These are phyloP conservation scores for Begonia fuchsioides DNA, from an alignment of 306 rosid species.

Conservation along the genomic window DNA sequence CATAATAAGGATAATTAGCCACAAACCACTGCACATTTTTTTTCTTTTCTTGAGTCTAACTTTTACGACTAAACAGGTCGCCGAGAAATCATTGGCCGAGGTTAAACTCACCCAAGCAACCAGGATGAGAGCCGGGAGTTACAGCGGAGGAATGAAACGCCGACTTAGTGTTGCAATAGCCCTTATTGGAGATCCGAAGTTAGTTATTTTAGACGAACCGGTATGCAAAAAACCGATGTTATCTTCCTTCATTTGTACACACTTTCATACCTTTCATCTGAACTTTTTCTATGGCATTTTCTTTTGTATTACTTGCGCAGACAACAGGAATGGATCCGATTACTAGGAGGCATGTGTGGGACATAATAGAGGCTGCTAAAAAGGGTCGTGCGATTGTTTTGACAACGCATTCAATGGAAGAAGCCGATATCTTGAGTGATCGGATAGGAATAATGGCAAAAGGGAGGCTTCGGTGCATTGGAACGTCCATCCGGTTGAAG, in stretches of 20 bases:
- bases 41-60: background rate
- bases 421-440: conserved; percentile 81
- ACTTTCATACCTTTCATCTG: background rate
- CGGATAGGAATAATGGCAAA: conserved; percentile 91
- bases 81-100: conserved; percentile 46
- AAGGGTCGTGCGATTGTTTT: conserved; percentile 70
- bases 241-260: conserved; percentile 5
- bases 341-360: conserved; percentile 92
- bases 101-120: conserved; percentile 69
- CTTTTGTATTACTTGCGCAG: conserved; percentile 23
- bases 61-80: conserved; percentile 27
- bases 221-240: conserved; percentile 23
- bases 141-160: conserved; percentile 93
- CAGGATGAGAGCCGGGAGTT: conserved; percentile 63
- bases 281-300: conserved; percentile 2
- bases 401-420: conserved; percentile 97
- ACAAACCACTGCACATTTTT: no score
- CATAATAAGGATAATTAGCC: no score
- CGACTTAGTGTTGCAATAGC: conserved; percentile 88
- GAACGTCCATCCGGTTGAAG: conserved; percentile 74
- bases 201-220: conserved; percentile 79
- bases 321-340: conserved; percentile 96
- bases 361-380: conserved; percentile 72
- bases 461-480: conserved; percentile 83
- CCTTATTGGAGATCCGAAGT: conserved; percentile 75